Base-by-base conservation (phyloP, 2,329 filamentous ascomycete genomes). In the Sclerotinia sclerotiorum region DNA sequence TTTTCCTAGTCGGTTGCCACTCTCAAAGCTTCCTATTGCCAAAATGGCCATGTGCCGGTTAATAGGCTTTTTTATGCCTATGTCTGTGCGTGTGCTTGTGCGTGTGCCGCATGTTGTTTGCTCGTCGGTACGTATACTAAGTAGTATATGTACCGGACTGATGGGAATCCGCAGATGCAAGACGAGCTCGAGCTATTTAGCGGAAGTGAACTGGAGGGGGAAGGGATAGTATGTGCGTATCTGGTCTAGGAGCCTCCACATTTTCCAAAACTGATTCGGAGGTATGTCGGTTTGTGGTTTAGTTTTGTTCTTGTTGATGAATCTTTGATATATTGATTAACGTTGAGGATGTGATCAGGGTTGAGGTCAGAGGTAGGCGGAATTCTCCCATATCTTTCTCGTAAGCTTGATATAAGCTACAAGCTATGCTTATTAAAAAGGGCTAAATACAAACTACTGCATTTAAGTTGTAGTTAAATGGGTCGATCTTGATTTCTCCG, bases 1-100 rank as follows among this genome's bases (percentile, higher is more conserved):
- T 17, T 6, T 8, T n/a, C 49, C n/a, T 39, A 27, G 32, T 17
- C 17, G 27, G 46, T 21, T 21, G 29, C n/a, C 46, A 51, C 29
- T 2, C 8, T 29, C 21, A 51, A 51, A 63, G 60, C 32, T 32
- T 51, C 19, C 60, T 51, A 51, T 39, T 51, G 15, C 60, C 46
- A 51, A 51, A 63, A 42, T n/a, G 51, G 60, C n/a, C 13, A 42
- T 51, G 8, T 63, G 24, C 46, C 60, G 60, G 60, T 39, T 63
- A 39, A 42, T 21, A 39, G 32, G 15, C 60, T 42, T 35, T 35
- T 63, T 39, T 39, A 29, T 62, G 21, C 60, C 46, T 39, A n/a
- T 49, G 29, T 21, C 44, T n/a, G 29, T 32, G 32, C 32, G 5
- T 32, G 52, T 55, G 44, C 44, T 2, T 42, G 4, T 42, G 15